These are phyloP conservation scores for Globisporangium spiculum DNA, from an alignment of 352 stramenopile species.

Conservation along the genomic window DNA sequence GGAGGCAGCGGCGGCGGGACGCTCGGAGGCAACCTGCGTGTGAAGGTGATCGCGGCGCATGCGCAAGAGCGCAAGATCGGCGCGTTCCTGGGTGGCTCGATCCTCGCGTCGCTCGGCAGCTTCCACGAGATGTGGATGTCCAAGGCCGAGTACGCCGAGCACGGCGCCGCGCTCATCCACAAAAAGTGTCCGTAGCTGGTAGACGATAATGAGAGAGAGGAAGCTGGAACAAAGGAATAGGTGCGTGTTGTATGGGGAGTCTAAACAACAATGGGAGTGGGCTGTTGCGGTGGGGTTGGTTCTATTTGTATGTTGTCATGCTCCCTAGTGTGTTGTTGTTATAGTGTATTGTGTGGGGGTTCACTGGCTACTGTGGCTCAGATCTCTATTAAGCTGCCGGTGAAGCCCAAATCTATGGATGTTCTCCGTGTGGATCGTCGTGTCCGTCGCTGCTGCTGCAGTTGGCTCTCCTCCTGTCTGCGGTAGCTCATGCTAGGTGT, in stretches of 20 bases:
- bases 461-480: neutral
- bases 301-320: neutral
- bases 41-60: slow-evolving; percentile 66
- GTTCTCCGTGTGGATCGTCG: neutral
- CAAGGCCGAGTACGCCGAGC: slow-evolving; percentile 98
- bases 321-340: neutral
- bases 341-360: neutral
- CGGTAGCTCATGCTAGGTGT: neutral
- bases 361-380: neutral
- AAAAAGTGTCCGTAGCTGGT: slow-evolving; percentile 85
- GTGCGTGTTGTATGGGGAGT: neutral
- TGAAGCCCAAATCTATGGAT: neutral
- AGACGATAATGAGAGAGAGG: neutral
- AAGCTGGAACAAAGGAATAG: neutral
- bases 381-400: slow-evolving; percentile 5
- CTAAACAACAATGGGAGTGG: neutral
- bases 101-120: slow-evolving; percentile 94
- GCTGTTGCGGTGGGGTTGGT: neutral
- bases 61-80: slow-evolving; percentile 64
- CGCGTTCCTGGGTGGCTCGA: slow-evolving; percentile 93
- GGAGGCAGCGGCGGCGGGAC: slow-evolving; percentile 11
- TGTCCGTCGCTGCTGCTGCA: neutral
- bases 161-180: slow-evolving; percentile 95
- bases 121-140: slow-evolving; percentile 99
- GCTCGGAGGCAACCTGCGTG: slow-evolving; percentile 44